A percentile compares a stretch with the other conserved stretches of the same genome.
Evolutionary conservation across 1,139 yeast species (phyloP).

Genomic region (Komagataea norvegica): DNA sequence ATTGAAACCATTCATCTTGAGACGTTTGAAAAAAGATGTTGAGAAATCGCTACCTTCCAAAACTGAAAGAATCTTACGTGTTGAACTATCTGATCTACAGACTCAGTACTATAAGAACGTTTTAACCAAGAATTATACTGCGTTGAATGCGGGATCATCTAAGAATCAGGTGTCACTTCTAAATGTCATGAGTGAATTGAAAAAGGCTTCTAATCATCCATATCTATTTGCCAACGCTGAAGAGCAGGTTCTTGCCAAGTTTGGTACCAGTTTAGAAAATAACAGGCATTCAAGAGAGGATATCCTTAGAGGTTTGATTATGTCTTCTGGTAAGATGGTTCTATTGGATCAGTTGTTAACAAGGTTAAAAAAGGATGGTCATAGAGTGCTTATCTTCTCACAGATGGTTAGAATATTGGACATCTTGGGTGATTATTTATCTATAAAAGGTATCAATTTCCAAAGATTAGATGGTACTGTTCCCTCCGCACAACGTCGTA

Average conservation of each 20-base stretch:
- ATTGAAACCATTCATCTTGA: slow-evolving; percentile 84
- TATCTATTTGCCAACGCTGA: slow-evolving; percentile 93
- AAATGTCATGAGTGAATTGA: slow-evolving; percentile 91
- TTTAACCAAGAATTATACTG: slow-evolving; percentile 84
- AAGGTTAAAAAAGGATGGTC: slow-evolving; percentile 86
- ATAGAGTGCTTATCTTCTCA: slow-evolving; percentile 87
- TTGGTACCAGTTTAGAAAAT: slow-evolving; percentile 45
- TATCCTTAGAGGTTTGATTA: slow-evolving; percentile 81
- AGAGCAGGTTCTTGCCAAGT: slow-evolving; percentile 64
- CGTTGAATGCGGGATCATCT: slow-evolving; percentile 66
- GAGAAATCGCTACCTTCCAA: slow-evolving; percentile 94
- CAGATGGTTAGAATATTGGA: slow-evolving; percentile 98
- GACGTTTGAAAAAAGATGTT: slow-evolving; percentile 94
- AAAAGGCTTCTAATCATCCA: slow-evolving; percentile 96
- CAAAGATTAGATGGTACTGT: slow-evolving; percentile 97
- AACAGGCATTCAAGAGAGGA: slow-evolving; percentile 59
- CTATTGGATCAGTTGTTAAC: slow-evolving; percentile 82
- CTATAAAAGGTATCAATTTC: slow-evolving; percentile 83
- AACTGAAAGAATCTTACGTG: slow-evolving; percentile 90
- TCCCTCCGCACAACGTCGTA: slow-evolving; percentile 88
- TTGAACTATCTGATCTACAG: slow-evolving; percentile 90
- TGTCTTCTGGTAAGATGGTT: slow-evolving; percentile 99
- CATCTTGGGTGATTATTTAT: slow-evolving; percentile 87
- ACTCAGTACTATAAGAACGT: slow-evolving; percentile 94
- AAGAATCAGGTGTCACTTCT: slow-evolving; percentile 82